A percentile compares a stretch with the other conserved stretches of the same genome.
These are phyloP conservation scores for Vigna angularis DNA, from an alignment of 306 rosid genomes.

Conservation along the genomic window DNA sequence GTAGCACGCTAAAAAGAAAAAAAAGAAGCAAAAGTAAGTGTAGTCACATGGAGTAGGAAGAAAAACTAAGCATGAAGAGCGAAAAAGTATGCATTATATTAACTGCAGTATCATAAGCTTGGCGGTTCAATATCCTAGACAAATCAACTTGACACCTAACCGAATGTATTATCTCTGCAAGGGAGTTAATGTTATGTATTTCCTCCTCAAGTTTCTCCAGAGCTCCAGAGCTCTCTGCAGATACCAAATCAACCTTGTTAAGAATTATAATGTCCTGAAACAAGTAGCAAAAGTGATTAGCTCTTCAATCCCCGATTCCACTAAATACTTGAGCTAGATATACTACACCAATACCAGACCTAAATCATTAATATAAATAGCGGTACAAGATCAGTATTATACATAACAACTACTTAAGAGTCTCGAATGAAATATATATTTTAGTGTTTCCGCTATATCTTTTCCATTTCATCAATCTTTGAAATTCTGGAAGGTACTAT, in stretches of 20 bases:
- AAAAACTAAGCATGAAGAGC: constrained; percentile 20
- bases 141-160: constrained; percentile 84
- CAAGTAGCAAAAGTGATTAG: constrained; percentile 51
- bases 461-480: neutral
- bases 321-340: constrained; percentile 25
- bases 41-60: constrained; percentile 21
- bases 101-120: constrained; percentile 76
- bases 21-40: neutral
- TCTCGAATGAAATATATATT: constrained; percentile 31
- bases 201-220: constrained; percentile 84
- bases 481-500: constrained; percentile 12
- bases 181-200: constrained; percentile 81
- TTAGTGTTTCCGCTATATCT: neutral
- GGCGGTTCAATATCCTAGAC: constrained; percentile 76
- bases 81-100: constrained; percentile 46
- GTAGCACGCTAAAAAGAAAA: constrained; percentile 62
- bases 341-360: neutral
- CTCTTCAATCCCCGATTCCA: constrained; percentile 17
- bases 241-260: constrained; percentile 97
- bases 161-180: constrained; percentile 75
- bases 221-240: constrained; percentile 69
- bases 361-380: constrained; percentile 22
- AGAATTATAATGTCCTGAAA: constrained; percentile 89
- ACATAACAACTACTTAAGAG: constrained; percentile 10
- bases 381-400: constrained; percentile 10